These are phyloP conservation scores for Pochonia chlamydosporia DNA, from an alignment of 2,329 filamentous ascomycete species.

Conservation along the genomic window DNA sequence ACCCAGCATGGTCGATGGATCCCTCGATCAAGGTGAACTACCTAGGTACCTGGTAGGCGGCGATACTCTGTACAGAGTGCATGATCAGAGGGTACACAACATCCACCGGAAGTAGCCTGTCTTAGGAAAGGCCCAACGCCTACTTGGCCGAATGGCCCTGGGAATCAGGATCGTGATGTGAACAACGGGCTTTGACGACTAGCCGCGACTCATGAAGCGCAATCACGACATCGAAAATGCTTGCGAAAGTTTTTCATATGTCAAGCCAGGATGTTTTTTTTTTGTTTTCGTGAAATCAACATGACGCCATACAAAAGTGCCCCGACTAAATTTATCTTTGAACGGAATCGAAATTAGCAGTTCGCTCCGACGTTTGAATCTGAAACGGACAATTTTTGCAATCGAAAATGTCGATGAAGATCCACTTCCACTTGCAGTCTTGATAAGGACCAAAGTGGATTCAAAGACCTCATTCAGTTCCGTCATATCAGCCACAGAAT, in stretches of 20 bases:
- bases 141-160: no score
- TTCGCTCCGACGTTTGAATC: background rate
- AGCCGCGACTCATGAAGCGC: no score
- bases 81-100: no score
- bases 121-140: no score
- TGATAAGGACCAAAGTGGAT: background rate
- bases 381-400: background rate
- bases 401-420: no score
- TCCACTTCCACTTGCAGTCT: background rate
- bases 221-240: no score
- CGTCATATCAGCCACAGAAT: background rate
- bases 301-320: background rate
- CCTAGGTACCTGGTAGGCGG: background rate
- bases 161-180: no score
- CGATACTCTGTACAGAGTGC: no score
- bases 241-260: no score
- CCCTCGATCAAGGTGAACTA: slow-evolving; percentile 4
- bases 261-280: no score
- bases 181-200: no score
- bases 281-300: no score
- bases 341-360: background rate
- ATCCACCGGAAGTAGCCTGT: background rate
- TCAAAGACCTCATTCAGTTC: background rate
- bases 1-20: slow-evolving; percentile 2
- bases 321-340: background rate